Base-by-base conservation (phyloP, 352 stramenopile species). In the Globisporangium barbulae region DNA sequence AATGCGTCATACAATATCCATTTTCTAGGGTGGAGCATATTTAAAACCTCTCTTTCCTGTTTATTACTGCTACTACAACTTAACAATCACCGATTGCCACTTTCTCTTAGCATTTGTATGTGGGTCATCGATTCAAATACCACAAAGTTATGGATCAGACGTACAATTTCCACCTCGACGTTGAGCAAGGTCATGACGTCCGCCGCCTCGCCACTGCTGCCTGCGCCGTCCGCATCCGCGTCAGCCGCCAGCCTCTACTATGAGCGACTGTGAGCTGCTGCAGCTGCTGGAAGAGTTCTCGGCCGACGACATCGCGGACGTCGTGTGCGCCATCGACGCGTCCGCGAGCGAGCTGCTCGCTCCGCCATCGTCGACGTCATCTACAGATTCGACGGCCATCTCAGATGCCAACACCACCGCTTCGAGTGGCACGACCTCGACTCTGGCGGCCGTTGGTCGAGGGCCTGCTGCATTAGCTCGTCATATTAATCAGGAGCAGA, bases 241-340 rank as follows among this genome's bases (percentile, higher is more conserved):
- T 7, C 13, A n/a, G 10, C 9, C 0, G 17, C 30, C 5, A 15
- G 50, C 21, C 33, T 39, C 33, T 1, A 15, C 12, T 25, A 37
- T 8, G n/a, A 17, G 39, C 53, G 56, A 62, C 25, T 22, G 41
- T 31, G 57, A 56, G 9, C 31, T 63, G 19, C 31, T 55, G 28
- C 30, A 56, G 45, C 45, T 56, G 45, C 57, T 63, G 31, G 57
- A 63, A 7, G 47, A 35, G 33, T 55, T 63, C 57, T 53, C 47
- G 21, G 21, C 47, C 12, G 47, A 53, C 47, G 47, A 53, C 10
- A 33, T 53, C 47, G 47, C 22, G 22, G 47, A 31, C 12, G 47
- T 53, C 22, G 47, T 53, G 10, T 22, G 10, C 47, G 22, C 47
- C 22, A 53, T 53, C 21, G 47, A 53, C 47, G 22, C n/a, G 45